Percentiles rank a stretch among this genome's conserved stretches.
Conservation (phyloP, 1,139 yeast species). For the Wickerhamomyces sp. region DNA sequence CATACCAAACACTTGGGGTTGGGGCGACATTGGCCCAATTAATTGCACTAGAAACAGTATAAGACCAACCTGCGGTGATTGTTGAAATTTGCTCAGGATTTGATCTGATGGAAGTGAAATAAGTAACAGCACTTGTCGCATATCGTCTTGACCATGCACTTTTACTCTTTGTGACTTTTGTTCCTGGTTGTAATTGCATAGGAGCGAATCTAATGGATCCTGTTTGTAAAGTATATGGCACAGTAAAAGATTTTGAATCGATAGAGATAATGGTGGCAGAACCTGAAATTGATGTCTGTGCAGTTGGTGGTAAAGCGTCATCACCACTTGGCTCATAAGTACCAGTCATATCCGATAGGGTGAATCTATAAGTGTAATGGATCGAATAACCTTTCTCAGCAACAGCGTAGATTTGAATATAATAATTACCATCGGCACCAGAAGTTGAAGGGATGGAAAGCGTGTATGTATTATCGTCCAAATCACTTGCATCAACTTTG, state of each 20-base stretch:
- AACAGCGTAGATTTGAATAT: slow-evolving; percentile 57
- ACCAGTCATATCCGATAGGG: slow-evolving; percentile 68
- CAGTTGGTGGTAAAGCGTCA: slow-evolving; percentile 39
- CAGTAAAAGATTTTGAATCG: slow-evolving; percentile 35
- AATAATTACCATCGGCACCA: slow-evolving; percentile 63
- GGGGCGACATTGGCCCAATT: slow-evolving; percentile 70
- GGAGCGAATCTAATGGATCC: slow-evolving; percentile 78
- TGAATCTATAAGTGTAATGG: slow-evolving; percentile 67
- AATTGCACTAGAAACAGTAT: slow-evolving; percentile 51
- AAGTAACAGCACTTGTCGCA: slow-evolving; percentile 65
- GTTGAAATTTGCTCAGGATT: slow-evolving; percentile 55
- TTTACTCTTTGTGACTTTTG: slow-evolving; percentile 48
- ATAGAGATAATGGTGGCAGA: slow-evolving; percentile 25
- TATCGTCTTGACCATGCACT: slow-evolving; percentile 55
- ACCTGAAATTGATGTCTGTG: slow-evolving; percentile 30
- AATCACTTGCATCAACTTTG: slow-evolving; percentile 24
- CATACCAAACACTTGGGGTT: slow-evolving; percentile 53
- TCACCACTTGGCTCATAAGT: slow-evolving; percentile 36
- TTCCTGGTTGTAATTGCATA: slow-evolving; percentile 83
- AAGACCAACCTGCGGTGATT: slow-evolving; percentile 79
- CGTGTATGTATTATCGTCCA: slow-evolving; percentile 31
- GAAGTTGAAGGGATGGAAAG: slow-evolving; percentile 37
- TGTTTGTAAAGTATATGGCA: slow-evolving; percentile 71
- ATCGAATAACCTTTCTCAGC: slow-evolving; percentile 46
- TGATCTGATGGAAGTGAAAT: slow-evolving; percentile 37